phyloP scores from a whole-genome alignment of 1,284 basidiomycete genomes.

The Heterobasidion irregulare region DNA sequence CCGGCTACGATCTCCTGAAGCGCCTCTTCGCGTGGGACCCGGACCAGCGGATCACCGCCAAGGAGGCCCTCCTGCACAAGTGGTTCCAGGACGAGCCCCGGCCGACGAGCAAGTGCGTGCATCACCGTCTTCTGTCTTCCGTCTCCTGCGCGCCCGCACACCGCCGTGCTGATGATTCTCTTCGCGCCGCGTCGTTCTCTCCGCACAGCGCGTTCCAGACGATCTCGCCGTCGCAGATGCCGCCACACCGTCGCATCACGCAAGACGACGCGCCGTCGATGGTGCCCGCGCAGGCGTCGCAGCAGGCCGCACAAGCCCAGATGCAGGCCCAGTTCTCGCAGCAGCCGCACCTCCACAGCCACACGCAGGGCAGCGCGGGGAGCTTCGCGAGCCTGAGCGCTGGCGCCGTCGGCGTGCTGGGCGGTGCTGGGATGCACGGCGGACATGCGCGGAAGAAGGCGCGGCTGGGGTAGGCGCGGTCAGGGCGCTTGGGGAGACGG shows the following conservation, averaged over 20 bases:
- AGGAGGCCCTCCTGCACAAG: conserved; percentile 72
- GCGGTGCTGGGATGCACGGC: conserved; percentile 14
- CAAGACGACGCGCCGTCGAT: conserved; percentile 75
- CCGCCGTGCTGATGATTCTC: too few species aligned
- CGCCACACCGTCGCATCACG: conserved; percentile 66
- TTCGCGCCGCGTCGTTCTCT: too few species aligned
- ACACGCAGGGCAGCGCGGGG: conserved; percentile 27
- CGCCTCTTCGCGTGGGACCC: conserved; percentile 89
- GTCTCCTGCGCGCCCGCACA: too few species aligned
- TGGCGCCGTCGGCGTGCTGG: conserved; percentile 20
- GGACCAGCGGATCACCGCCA: conserved; percentile 76
- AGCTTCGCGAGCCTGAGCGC: conserved; percentile 46
- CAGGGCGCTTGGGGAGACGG: background rate
- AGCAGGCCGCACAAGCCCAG: conserved; percentile 15
- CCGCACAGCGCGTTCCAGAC: conserved; percentile 50
- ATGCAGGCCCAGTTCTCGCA: conserved; percentile 27
- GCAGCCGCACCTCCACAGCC: conserved; percentile 25
- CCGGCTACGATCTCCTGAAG: conserved; percentile 79
- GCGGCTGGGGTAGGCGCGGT: conserved; percentile 24
- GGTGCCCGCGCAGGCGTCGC: conserved; percentile 47
- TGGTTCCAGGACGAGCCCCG: conserved; percentile 77
- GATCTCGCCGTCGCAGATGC: conserved; percentile 46
- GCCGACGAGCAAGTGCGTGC: conserved; percentile 63
- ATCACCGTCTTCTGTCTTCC: background rate
- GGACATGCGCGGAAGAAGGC: conserved; percentile 35